phyloP scores from a whole-genome alignment of 108 stramenopile species.

The Asterionellopsis glacialis region DNA sequence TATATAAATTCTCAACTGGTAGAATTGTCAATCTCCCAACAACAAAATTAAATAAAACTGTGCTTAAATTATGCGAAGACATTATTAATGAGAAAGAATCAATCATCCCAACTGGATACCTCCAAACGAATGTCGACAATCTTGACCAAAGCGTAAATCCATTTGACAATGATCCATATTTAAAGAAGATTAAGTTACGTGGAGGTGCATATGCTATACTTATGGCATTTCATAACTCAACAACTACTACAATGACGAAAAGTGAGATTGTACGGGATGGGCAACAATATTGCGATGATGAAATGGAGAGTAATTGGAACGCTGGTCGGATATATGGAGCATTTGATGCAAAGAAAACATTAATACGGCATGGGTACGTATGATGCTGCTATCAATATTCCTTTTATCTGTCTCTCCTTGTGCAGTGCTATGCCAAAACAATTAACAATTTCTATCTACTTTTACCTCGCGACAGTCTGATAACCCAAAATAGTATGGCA shows the following conservation, averaged over 20 bases:
- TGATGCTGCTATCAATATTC: too few relatives aligned
- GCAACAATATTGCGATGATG: constrained; percentile 25
- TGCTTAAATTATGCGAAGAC: constrained; percentile 3
- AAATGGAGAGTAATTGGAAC: constrained; percentile 27
- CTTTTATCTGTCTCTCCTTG: too few relatives aligned
- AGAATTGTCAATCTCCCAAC: constrained; percentile 15
- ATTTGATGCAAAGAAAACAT: constrained; percentile 25
- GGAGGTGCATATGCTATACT: constrained; percentile 29
- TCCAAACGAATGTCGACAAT: constrained; percentile 1
- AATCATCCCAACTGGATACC: constrained; percentile 11
- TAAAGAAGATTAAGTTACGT: constrained; percentile 21
- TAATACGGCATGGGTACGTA: constrained; percentile 23
- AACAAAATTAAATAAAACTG: constrained; percentile 9
- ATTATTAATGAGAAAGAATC: constrained; percentile 13
- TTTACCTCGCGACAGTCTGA: too few relatives aligned
- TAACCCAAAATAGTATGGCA: too few relatives aligned
- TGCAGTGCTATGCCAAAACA: too few relatives aligned
- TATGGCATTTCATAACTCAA: constrained; percentile 24
- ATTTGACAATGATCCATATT: constrained; percentile 16
- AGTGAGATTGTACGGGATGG: constrained; percentile 13
- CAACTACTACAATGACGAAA: constrained; percentile 14
- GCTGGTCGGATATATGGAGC: constrained; percentile 30
- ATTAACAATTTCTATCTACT: too few relatives aligned
- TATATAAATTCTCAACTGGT: constrained; percentile 9
- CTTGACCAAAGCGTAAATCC: background rate